Conservation (phyloP, 192 early-diverging fungal species). For the Obelidium mucronatum region DNA sequence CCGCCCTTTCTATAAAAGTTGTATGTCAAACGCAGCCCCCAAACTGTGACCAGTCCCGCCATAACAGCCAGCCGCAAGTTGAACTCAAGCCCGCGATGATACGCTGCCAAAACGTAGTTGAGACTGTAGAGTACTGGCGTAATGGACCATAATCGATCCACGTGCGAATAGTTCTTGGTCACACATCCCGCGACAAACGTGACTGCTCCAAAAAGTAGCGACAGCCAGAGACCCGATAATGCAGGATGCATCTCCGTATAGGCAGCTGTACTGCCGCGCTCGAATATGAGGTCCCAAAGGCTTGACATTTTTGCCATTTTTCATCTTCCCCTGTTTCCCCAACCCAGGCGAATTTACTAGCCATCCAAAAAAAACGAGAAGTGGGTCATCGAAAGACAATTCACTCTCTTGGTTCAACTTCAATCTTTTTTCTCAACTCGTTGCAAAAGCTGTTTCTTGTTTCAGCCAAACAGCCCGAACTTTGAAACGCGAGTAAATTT, state of each 20-base stretch:
- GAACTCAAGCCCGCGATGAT: constrained; percentile 25
- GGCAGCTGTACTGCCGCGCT: too few relatives aligned
- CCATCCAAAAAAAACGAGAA: too few relatives aligned
- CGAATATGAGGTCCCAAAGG: too few relatives aligned
- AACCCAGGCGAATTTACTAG: too few relatives aligned
- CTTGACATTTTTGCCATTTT: too few relatives aligned
- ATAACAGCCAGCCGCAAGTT: constrained; percentile 50
- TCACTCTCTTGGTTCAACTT: too few relatives aligned
- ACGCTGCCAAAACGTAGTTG: constrained; percentile 51
- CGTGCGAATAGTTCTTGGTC: constrained; percentile 37
- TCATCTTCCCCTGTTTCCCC: too few relatives aligned
- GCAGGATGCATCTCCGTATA: not conserved
- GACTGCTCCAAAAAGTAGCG: not conserved
- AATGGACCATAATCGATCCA: constrained; percentile 83
- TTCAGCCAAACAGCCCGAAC: too few relatives aligned
- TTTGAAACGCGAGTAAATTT: too few relatives aligned
- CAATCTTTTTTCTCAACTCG: too few relatives aligned
- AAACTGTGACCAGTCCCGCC: constrained; percentile 61
- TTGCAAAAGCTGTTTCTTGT: too few relatives aligned
- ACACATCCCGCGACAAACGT: not conserved
- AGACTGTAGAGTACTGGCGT: constrained; percentile 67
- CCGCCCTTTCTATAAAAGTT: constrained; percentile 74
- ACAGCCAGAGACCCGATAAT: not conserved
- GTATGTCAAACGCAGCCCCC: constrained; percentile 78
- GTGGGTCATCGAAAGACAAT: too few relatives aligned